Conservation (phyloP, 257 asterid genomes). For the Fraxinus anomala region DNA sequence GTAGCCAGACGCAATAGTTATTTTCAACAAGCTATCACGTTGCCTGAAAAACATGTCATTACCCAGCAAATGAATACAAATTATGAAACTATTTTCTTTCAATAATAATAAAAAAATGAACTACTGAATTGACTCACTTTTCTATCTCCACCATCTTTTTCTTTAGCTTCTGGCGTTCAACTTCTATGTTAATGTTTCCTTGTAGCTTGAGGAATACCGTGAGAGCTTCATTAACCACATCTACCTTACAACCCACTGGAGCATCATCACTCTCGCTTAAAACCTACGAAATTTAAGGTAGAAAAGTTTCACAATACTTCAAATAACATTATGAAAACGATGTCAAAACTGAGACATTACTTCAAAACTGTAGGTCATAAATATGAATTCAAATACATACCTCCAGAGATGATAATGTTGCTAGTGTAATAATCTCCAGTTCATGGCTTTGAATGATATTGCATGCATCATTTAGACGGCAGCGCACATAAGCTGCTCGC, state of each 20-base stretch:
- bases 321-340: background rate
- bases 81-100: background rate
- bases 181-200: constrained; percentile 58
- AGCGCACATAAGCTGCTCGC: constrained; percentile 71
- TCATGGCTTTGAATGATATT: constrained; percentile 49
- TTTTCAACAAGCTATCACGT: constrained; percentile 53
- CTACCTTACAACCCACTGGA: constrained; percentile 70
- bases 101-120: background rate
- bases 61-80: background rate
- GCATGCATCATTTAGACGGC: constrained; percentile 55
- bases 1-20: constrained; percentile 58
- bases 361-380: constrained; percentile 1
- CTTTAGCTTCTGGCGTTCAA: constrained; percentile 72
- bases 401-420: constrained; percentile 64
- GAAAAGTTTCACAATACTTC: background rate
- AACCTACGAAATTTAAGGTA: constrained; percentile 47
- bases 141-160: constrained; percentile 78
- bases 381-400: constrained; percentile 40
- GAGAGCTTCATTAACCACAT: constrained; percentile 64
- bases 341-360: background rate
- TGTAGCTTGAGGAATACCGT: constrained; percentile 58
- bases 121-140: constrained; percentile 44
- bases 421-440: constrained; percentile 78
- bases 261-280: constrained; percentile 55
- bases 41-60: constrained; percentile 55